A percentile compares a stretch with the other conserved stretches of the same genome.
Conservation (phyloP, 2,329 filamentous ascomycete species). For the Verticillium albo-atrum region DNA sequence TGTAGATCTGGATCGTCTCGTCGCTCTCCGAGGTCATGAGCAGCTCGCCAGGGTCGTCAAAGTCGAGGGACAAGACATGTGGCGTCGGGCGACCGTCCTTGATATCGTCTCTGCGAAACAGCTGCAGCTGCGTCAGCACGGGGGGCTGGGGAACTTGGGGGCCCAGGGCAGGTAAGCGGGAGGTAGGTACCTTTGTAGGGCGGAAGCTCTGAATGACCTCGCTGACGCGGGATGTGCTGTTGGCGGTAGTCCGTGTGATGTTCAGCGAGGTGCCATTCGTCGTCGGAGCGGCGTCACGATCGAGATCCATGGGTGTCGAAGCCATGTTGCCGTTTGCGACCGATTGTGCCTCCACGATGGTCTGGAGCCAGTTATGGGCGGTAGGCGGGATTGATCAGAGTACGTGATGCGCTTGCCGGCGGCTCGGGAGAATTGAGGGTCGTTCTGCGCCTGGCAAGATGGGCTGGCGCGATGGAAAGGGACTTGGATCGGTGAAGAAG, state of each 20-base stretch:
- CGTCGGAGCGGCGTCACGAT: conserved; percentile 35
- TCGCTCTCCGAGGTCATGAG: conserved; percentile 89
- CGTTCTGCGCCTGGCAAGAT: neutral
- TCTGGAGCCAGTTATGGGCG: neutral
- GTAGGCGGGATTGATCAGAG: neutral
- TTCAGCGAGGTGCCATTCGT: conserved; percentile 42
- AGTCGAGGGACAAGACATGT: conserved; percentile 85
- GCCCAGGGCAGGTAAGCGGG: neutral
- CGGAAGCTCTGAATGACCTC: conserved; percentile 76
- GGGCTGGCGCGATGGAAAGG: too few relatives aligned
- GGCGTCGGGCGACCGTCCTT: conserved; percentile 50
- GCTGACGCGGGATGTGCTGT: conserved; percentile 61
- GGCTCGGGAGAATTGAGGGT: neutral
- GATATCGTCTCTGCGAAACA: conserved; percentile 55
- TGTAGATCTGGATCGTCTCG: conserved; percentile 93
- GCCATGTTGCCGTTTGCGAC: conserved; percentile 31
- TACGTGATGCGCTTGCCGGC: too few relatives aligned
- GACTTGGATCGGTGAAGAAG: too few relatives aligned
- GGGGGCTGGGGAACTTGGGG: too few relatives aligned
- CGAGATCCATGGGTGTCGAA: conserved; percentile 54
- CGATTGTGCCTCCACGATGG: neutral
- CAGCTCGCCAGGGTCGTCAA: conserved; percentile 91
- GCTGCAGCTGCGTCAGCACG: conserved; percentile 27
- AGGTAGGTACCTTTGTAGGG: conserved; percentile 64
- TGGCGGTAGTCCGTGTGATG: conserved; percentile 38